Evolutionary conservation across 495 filamentous ascomycete species (phyloP).

Genomic region (Xylaria scruposa): DNA sequence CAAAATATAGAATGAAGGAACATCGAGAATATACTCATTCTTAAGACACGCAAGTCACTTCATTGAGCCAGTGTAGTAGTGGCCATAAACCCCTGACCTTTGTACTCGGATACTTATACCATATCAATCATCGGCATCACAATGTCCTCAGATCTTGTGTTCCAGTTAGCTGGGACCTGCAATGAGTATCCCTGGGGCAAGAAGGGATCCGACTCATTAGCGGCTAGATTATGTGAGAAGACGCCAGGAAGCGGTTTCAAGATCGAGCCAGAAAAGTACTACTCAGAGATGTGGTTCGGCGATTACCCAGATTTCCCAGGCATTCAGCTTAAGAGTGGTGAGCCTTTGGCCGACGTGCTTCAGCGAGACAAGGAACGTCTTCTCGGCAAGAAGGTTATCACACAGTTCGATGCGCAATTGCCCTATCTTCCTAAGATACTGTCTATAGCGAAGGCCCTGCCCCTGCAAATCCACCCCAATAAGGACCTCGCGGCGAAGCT

Average conservation of each 20-base stretch:
- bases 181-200: constrained; percentile 72
- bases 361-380: constrained; percentile 67
- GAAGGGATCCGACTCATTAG: constrained; percentile 73
- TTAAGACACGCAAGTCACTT: background rate
- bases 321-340: constrained; percentile 64
- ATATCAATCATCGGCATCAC: background rate
- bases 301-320: constrained; percentile 78
- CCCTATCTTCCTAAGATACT: constrained; percentile 83
- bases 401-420: constrained; percentile 70
- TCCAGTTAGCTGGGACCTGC: constrained; percentile 60
- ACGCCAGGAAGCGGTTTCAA: constrained; percentile 70
- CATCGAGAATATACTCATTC: background rate
- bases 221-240: constrained; percentile 70
- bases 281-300: constrained; percentile 79
- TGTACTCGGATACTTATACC: background rate
- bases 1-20: background rate
- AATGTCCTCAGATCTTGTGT: constrained; percentile 42
- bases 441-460: constrained; percentile 79
- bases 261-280: constrained; percentile 72
- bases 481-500: constrained; percentile 68
- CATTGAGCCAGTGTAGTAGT: background rate
- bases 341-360: constrained; percentile 69
- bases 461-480: constrained; percentile 82
- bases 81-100: background rate
- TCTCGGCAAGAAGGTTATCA: constrained; percentile 66